Evolutionary conservation across 495 filamentous ascomycete genomes (phyloP).

Genomic region (Penicillium verhagenii): DNA sequence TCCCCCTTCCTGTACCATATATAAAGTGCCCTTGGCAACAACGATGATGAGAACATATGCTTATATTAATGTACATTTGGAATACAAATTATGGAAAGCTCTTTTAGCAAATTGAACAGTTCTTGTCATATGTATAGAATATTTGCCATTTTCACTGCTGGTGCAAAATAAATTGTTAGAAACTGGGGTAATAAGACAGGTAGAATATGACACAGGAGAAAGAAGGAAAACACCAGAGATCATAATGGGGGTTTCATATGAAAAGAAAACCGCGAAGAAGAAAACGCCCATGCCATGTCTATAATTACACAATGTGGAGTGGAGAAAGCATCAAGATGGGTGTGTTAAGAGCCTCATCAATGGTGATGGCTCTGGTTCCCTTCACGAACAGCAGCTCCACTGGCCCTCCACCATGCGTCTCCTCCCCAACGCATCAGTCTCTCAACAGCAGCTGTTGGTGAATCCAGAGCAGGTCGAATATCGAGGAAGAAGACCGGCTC

Average conservation of each 20-base stretch:
- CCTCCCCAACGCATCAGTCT: conserved; percentile 85
- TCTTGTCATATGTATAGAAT: not conserved
- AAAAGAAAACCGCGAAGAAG: conserved; percentile 6
- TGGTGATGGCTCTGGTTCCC: no score
- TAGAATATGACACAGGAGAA: not conserved
- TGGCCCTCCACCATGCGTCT: conserved; percentile 90
- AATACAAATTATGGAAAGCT: no score
- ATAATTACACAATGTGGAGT: conserved; percentile 28
- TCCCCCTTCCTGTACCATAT: not conserved
- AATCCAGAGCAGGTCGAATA: conserved; percentile 90
- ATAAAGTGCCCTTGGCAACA: not conserved
- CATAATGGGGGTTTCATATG: conserved; percentile 1
- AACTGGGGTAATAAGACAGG: not conserved
- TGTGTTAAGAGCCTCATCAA: conserved; percentile 12
- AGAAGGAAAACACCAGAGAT: not conserved
- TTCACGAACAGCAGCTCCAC: conserved; percentile 62
- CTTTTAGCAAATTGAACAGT: not conserved
- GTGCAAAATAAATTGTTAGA: not conserved
- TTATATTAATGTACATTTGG: not conserved
- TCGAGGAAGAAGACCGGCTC: conserved; percentile 97
- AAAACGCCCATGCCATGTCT: conserved; percentile 32
- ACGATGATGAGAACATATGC: not conserved
- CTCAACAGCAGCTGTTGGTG: conserved; percentile 76
- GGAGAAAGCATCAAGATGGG: conserved; percentile 20
- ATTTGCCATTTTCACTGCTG: not conserved